Evolutionary conservation across 345 rosid species (phyloP).

Genomic region (Zanthoxylum bungeanum): DNA sequence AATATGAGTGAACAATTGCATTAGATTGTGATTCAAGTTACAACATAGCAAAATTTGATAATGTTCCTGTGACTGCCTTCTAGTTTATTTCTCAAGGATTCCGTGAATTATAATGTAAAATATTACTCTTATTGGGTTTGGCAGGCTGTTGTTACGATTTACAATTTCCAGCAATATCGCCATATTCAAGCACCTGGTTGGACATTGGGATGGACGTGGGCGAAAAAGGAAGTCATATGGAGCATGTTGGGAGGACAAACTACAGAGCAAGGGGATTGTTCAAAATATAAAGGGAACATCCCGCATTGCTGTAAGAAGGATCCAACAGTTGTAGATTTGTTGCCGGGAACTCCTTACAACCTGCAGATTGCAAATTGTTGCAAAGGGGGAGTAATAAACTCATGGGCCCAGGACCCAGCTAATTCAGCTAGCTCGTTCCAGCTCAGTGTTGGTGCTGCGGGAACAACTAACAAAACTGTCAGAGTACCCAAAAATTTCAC

Average conservation of each 20-base stretch:
- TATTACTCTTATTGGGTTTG: constrained; percentile 3
- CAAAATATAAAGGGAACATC: constrained; percentile 64
- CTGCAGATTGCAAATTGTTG: constrained; percentile 94
- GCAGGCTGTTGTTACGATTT: constrained; percentile 80
- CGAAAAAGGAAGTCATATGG: constrained; percentile 89
- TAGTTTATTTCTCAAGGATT: neutral
- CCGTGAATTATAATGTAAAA: neutral
- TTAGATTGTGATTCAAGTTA: neutral
- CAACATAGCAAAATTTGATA: neutral
- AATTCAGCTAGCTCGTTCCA: constrained; percentile 79
- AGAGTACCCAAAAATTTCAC: constrained; percentile 80
- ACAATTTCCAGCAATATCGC: constrained; percentile 85
- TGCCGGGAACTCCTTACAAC: constrained; percentile 84
- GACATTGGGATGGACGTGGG: constrained; percentile 94
- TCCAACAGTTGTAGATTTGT: constrained; percentile 78
- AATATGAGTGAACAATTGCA: neutral
- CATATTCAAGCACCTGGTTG: constrained; percentile 88
- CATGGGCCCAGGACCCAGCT: constrained; percentile 76
- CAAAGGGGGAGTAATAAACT: constrained; percentile 81
- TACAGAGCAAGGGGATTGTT: constrained; percentile 93
- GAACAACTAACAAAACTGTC: constrained; percentile 78
- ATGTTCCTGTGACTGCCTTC: neutral
- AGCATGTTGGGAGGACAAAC: constrained; percentile 75
- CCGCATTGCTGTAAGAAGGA: constrained; percentile 91
- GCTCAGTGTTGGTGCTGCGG: constrained; percentile 78